Evolutionary conservation across 176 grass and related monocot genomes (phyloP).

Genomic region (Ensete ventricosum): DNA sequence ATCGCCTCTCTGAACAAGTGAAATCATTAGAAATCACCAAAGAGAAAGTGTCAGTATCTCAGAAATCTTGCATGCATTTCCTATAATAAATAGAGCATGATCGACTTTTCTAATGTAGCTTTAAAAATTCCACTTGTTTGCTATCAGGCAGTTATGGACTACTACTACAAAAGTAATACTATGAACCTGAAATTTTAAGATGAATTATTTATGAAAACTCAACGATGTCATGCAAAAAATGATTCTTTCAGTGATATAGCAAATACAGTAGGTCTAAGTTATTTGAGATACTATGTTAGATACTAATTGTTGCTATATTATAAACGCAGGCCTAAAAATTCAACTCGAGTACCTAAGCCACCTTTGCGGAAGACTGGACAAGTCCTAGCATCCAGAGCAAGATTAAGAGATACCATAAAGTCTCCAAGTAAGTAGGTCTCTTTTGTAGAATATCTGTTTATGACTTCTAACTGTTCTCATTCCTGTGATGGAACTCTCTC

Average conservation of each 20-base stretch:
- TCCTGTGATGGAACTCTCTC: no score
- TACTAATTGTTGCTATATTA: neutral
- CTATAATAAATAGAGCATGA: no score
- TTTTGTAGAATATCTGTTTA: neutral
- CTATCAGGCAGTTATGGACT: no score
- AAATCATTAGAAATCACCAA: constrained; percentile 19
- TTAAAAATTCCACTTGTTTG: no score
- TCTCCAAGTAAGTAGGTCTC: constrained; percentile 43
- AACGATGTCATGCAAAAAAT: no score
- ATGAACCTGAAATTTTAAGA: no score
- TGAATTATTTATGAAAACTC: no score
- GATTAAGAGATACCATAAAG: constrained; percentile 51
- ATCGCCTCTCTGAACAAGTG: constrained; percentile 39
- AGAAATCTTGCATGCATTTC: no score
- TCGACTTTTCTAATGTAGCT: no score
- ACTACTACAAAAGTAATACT: no score
- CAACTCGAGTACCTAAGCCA: constrained; percentile 39
- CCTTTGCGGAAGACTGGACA: constrained; percentile 29
- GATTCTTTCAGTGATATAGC: neutral
- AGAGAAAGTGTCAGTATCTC: constrained; percentile 22
- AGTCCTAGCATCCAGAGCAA: constrained; percentile 40
- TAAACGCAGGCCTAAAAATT: constrained; percentile 37
- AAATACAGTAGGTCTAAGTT: neutral
- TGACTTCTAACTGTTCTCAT: no score
- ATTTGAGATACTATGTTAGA: neutral